These are phyloP conservation scores for Mycogone perniciosa DNA, from an alignment of 2,329 filamentous ascomycete genomes.

Conservation along the genomic window DNA sequence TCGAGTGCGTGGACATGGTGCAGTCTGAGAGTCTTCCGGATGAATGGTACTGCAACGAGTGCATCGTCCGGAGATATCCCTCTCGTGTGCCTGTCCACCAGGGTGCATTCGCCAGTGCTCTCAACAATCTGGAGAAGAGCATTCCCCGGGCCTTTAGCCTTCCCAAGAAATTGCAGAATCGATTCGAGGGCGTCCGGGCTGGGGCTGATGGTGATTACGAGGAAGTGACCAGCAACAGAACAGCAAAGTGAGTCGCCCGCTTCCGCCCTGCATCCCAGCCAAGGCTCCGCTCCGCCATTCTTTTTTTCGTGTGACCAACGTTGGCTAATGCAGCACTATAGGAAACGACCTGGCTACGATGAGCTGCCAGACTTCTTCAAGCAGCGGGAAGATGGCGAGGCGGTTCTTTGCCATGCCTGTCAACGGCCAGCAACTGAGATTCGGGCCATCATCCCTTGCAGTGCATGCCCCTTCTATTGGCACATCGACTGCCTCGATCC, in stretches of 20 bases:
- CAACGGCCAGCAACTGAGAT: slow-evolving; percentile 53
- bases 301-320: neutral
- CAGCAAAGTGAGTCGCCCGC: slow-evolving; percentile 50
- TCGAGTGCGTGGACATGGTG: slow-evolving; percentile 79
- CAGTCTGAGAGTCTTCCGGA: slow-evolving; percentile 60
- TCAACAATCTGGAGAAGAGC: slow-evolving; percentile 58
- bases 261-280: no score
- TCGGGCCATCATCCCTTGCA: slow-evolving; percentile 78
- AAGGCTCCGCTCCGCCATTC: neutral
- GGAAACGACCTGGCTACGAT: slow-evolving; percentile 51
- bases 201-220: slow-evolving; percentile 75
- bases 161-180: slow-evolving; percentile 62
- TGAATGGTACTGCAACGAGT: slow-evolving; percentile 81
- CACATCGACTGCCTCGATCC: slow-evolving; percentile 90
- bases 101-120: slow-evolving; percentile 56
- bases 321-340: slow-evolving; percentile 19
- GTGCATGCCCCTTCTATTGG: slow-evolving; percentile 75
- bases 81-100: slow-evolving; percentile 40
- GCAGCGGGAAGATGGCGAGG: slow-evolving; percentile 66
- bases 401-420: slow-evolving; percentile 73
- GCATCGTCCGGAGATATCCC: slow-evolving; percentile 46
- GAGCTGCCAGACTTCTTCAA: slow-evolving; percentile 61
- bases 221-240: slow-evolving; percentile 56
- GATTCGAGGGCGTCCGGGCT: slow-evolving; percentile 74
- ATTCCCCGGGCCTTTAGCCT: slow-evolving; percentile 69